Conservation (phyloP, 352 stramenopile genomes). For the Phytophthora sojae region DNA sequence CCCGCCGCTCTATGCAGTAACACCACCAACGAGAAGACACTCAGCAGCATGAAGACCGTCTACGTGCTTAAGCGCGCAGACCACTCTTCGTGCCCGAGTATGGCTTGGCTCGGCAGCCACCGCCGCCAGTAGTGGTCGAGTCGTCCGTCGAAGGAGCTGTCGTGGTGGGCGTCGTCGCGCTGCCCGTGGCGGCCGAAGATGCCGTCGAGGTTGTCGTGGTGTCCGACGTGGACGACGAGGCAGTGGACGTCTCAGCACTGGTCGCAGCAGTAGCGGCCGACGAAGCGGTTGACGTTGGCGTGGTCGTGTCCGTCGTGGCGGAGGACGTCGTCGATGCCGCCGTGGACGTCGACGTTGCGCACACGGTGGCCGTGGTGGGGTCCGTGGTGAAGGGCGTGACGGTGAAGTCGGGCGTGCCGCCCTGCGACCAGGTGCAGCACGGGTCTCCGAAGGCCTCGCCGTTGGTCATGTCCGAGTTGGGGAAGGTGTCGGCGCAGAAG, state of each 20-base stretch:
- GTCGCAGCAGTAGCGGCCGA: background rate
- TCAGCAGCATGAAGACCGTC: background rate
- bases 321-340: background rate
- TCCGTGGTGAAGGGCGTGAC: slow-evolving; percentile 34
- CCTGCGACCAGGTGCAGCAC: slow-evolving; percentile 42
- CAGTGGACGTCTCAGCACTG: slow-evolving; percentile 7
- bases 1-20: background rate
- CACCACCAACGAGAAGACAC: background rate
- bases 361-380: slow-evolving; percentile 15
- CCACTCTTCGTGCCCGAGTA: slow-evolving; percentile 6
- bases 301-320: slow-evolving; percentile 2
- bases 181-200: slow-evolving; percentile 1
- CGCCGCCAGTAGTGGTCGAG: slow-evolving; percentile 14
- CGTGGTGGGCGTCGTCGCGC: slow-evolving; percentile 4
- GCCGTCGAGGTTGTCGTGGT: background rate
- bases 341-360: background rate
- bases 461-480: slow-evolving; percentile 29
- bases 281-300: background rate
- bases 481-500: slow-evolving; percentile 20
- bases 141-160: slow-evolving; percentile 27
- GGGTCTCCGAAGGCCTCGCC: slow-evolving; percentile 46
- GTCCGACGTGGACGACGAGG: background rate
- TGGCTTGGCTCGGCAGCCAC: slow-evolving; percentile 20
- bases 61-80: slow-evolving; percentile 6
- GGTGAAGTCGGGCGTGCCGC: slow-evolving; percentile 38